Evolutionary conservation across 2,329 filamentous ascomycete species (phyloP).

Genomic region (Fusarium solani-melongenae): DNA sequence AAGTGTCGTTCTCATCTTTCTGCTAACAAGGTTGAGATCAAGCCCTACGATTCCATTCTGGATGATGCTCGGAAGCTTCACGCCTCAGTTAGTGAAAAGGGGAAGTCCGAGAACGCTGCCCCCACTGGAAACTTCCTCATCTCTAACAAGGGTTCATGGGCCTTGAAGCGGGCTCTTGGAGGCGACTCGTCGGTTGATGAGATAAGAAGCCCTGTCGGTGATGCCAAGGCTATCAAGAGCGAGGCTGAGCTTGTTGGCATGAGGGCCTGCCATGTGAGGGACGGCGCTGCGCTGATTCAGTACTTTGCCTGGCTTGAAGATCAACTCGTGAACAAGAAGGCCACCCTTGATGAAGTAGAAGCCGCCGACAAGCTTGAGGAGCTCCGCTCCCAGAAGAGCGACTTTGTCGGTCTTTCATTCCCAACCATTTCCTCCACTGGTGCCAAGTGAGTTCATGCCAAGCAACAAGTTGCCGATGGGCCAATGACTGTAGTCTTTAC

Average conservation of each 20-base stretch:
- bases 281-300: conserved; percentile 89
- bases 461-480: not conserved
- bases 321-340: conserved; percentile 79
- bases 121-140: conserved; percentile 77
- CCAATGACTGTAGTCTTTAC: not conserved
- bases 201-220: conserved; percentile 84
- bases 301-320: conserved; percentile 98
- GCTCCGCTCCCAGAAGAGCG: conserved; percentile 73
- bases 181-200: conserved; percentile 89
- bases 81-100: conserved; percentile 52
- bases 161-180: conserved; percentile 85
- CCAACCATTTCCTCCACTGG: conserved; percentile 96
- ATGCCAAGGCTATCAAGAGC: conserved; percentile 96
- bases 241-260: conserved; percentile 90
- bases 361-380: conserved; percentile 92
- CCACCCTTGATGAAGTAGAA: conserved; percentile 84
- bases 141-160: conserved; percentile 93
- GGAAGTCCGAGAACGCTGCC: conserved; percentile 46
- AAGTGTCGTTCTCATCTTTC: conserved; percentile 77
- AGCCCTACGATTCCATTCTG: conserved; percentile 86
- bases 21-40: conserved; percentile 75
- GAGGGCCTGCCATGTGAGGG: conserved; percentile 91
- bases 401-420: conserved; percentile 92
- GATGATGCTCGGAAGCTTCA: conserved; percentile 75
- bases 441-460: conserved; percentile 65